These are phyloP conservation scores for Pseudogymnoascus destructans DNA, from an alignment of 2,329 filamentous ascomycete species.

Conservation along the genomic window DNA sequence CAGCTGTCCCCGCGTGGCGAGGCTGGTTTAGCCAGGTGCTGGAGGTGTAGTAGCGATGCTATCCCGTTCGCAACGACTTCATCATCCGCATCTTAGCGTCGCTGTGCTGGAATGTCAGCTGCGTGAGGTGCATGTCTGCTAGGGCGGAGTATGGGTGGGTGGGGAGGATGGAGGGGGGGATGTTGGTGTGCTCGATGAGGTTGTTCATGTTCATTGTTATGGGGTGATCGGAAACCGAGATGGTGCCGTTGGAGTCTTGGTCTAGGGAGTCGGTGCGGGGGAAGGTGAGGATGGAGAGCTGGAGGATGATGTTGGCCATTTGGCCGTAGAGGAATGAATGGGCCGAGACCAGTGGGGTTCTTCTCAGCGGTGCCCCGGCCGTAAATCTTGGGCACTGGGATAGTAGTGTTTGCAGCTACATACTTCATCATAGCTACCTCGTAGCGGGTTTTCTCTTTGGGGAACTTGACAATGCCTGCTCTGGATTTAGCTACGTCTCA, in stretches of 20 bases:
- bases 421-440: slow-evolving; percentile 22
- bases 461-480: slow-evolving; percentile 7
- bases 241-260: slow-evolving; percentile 21
- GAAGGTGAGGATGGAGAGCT: slow-evolving; percentile 28
- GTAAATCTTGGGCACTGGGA: slow-evolving; percentile 21
- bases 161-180: slow-evolving; percentile 12
- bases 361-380: slow-evolving; percentile 16
- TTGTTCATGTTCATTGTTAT: slow-evolving; percentile 33
- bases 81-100: too few species aligned
- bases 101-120: too few species aligned
- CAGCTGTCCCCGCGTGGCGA: too few species aligned
- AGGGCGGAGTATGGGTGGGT: too few species aligned
- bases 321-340: slow-evolving; percentile 30
- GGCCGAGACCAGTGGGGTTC: slow-evolving; percentile 19
- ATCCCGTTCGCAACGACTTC: too few species aligned
- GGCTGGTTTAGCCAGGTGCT: too few species aligned
- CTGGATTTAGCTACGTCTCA: not conserved
- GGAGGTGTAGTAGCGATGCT: too few species aligned
- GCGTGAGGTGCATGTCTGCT: too few species aligned
- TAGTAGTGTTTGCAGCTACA: slow-evolving; percentile 16
- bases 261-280: slow-evolving; percentile 29
- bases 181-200: slow-evolving; percentile 21
- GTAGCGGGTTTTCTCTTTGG: slow-evolving; percentile 18
- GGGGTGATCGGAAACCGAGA: slow-evolving; percentile 25
- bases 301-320: slow-evolving; percentile 31